Evolutionary conservation across 306 rosid species (phyloP), one percentile per base, ranked within the genome.

Genomic region (Cercis canadensis): DNA sequence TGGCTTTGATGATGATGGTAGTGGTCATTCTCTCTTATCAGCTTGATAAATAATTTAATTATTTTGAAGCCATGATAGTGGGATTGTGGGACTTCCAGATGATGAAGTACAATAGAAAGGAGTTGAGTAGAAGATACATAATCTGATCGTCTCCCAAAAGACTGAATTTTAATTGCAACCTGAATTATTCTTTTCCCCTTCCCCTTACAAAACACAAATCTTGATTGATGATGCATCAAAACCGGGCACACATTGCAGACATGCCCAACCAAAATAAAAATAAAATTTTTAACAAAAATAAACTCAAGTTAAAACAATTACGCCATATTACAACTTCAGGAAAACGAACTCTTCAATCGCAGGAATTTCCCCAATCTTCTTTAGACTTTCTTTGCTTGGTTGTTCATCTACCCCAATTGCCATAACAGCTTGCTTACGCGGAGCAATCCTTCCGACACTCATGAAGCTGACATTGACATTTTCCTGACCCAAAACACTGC

Each of bases 361-460:
- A 12, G 97, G 85, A 68, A 94, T 80, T 2, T 81, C 90, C 16
- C 98, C 98, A 54, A 94, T 94, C 90, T 64, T 90, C 84, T 87
- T 89, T 88, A 95, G 74, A 36, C 88, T 10, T 70, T 86, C 78
- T 70, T 95, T 85, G 65, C 83, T 69, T 37, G 99, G 99, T 73
- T 59, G 87, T 0, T 95, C 99, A 65, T 95, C 99, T 33, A 95
- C 99, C 17, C 99, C 99, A 32, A 95, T 95, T 29, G 99, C 99
- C 99, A 95, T 95, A 34, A 95, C 89, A 78, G 99, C 99, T 47
- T 89, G 99, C 92, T 89, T 95, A 40, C 97, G 81, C n/a, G 99
- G 99, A 46, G 99, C 97, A 45, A 82, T 89, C 80, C 99, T 91
- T 75, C 97, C 99, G 0, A 91, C 97, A 31, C 99, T 95, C 99